A percentile compares a stretch with the other conserved stretches of the same genome.
Evolutionary conservation across 352 stramenopile species (phyloP).

Genomic region (Thraustochytrium striatum): DNA sequence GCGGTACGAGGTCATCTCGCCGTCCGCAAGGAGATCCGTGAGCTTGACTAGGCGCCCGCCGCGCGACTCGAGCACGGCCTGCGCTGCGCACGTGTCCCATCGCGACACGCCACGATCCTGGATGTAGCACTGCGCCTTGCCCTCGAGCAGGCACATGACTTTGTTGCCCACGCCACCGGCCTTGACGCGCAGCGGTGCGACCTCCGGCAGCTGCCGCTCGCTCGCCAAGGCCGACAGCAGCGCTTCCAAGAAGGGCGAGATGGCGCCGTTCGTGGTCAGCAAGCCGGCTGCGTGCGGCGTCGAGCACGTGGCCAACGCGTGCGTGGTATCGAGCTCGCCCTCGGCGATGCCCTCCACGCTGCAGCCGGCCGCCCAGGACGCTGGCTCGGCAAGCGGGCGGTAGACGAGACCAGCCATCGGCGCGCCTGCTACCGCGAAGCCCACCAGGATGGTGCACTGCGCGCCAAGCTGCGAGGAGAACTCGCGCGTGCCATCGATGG

Average conservation of each 20-base stretch:
- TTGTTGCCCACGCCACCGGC: slow-evolving; percentile 61
- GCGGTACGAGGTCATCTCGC: slow-evolving; percentile 50
- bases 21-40: slow-evolving; percentile 51
- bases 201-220: slow-evolving; percentile 33
- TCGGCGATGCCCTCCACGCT: slow-evolving; percentile 48
- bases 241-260: slow-evolving; percentile 59
- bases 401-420: slow-evolving; percentile 62
- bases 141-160: slow-evolving; percentile 61
- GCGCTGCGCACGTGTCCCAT: slow-evolving; percentile 61
- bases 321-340: neutral
- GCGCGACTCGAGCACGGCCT: slow-evolving; percentile 59
- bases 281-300: slow-evolving; percentile 50
- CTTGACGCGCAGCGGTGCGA: slow-evolving; percentile 31
- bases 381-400: slow-evolving; percentile 55
- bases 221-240: slow-evolving; percentile 56
- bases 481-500: slow-evolving; percentile 63
- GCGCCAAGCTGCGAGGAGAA: slow-evolving; percentile 61
- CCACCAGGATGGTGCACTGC: slow-evolving; percentile 61
- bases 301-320: neutral
- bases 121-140: slow-evolving; percentile 60
- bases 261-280: slow-evolving; percentile 60
- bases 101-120: slow-evolving; percentile 57
- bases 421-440: slow-evolving; percentile 57
- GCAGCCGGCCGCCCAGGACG: slow-evolving; percentile 57
- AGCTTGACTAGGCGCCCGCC: slow-evolving; percentile 59